Percentiles rank a stretch among this genome's conserved stretches.
Evolutionary conservation across 768 basidiomycete genomes (phyloP).

Genomic region (Agaricus blazei): DNA sequence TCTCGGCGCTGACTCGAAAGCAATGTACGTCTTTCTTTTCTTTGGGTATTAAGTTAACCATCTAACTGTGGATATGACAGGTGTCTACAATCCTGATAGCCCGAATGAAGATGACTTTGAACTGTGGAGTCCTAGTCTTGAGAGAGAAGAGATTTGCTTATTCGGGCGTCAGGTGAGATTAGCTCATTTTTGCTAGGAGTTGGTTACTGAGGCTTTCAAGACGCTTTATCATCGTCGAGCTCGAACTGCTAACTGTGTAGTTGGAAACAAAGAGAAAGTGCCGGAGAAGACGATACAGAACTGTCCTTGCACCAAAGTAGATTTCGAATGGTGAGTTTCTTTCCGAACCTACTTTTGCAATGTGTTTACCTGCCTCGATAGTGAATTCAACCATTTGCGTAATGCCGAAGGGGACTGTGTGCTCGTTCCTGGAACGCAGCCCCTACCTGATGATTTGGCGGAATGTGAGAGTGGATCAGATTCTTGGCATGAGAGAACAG

Average conservation of each 20-base stretch:
- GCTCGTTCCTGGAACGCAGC: constrained; percentile 60
- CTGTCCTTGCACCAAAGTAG: constrained; percentile 66
- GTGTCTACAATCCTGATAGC: constrained; percentile 61
- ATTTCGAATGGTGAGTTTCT: constrained; percentile 92
- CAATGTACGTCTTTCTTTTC: constrained; percentile 56
- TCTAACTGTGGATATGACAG: constrained; percentile 31
- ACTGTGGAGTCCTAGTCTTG: constrained; percentile 92
- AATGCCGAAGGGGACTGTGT: constrained; percentile 71
- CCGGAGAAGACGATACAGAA: constrained; percentile 52
- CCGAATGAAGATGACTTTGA: constrained; percentile 91
- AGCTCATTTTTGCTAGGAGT: background rate
- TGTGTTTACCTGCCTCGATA: constrained; percentile 23
- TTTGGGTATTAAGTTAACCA: background rate
- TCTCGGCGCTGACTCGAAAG: constrained; percentile 65
- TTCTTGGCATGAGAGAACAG: constrained; percentile 92
- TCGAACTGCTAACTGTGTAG: constrained; percentile 74
- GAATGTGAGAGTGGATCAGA: constrained; percentile 54
- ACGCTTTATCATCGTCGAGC: constrained; percentile 88
- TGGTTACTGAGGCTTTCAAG: constrained; percentile 30
- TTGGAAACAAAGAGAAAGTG: constrained; percentile 64
- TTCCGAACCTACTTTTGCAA: background rate
- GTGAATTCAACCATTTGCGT: constrained; percentile 89
- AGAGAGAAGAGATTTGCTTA: constrained; percentile 80
- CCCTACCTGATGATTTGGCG: constrained; percentile 52
- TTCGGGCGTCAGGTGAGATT: constrained; percentile 80